Evolutionary conservation across 2,329 filamentous ascomycete species (phyloP).

Genomic region (Knufia fluminis): DNA sequence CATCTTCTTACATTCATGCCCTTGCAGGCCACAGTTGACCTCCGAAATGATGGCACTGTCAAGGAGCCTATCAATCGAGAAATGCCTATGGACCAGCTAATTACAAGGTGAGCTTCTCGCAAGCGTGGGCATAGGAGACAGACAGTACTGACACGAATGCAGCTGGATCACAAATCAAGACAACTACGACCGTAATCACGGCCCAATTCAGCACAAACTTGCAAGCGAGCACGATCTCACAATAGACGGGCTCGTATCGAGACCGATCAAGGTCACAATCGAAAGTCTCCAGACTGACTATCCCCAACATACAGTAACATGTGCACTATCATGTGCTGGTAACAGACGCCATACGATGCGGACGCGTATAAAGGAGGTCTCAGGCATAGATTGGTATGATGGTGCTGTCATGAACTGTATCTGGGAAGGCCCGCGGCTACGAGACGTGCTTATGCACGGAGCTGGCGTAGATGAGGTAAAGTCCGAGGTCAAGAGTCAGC

Average conservation of each 20-base stretch:
- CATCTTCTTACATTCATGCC: neutral
- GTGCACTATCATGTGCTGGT: constrained; percentile 51
- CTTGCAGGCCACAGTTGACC: constrained; percentile 14
- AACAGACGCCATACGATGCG: constrained; percentile 54
- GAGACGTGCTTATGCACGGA: constrained; percentile 41
- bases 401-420: constrained; percentile 53
- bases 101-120: constrained; percentile 22
- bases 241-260: constrained; percentile 42
- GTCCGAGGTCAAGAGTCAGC: constrained; percentile 23
- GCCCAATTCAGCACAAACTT: constrained; percentile 38
- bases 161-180: constrained; percentile 43
- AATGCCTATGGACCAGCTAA: constrained; percentile 24
- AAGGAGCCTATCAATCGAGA: constrained; percentile 29
- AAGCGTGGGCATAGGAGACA: neutral
- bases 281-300: constrained; percentile 39
- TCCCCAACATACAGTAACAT: constrained; percentile 46
- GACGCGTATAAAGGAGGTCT: constrained; percentile 49
- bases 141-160: neutral
- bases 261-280: constrained; percentile 38
- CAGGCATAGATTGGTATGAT: constrained; percentile 52
- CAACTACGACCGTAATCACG: constrained; percentile 51
- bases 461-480: constrained; percentile 30
- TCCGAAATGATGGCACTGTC: constrained; percentile 18
- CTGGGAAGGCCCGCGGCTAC: constrained; percentile 46
- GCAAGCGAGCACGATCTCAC: constrained; percentile 32